phyloP scores from a whole-genome alignment of 345 rosid genomes.

The Brassica cretica region DNA sequence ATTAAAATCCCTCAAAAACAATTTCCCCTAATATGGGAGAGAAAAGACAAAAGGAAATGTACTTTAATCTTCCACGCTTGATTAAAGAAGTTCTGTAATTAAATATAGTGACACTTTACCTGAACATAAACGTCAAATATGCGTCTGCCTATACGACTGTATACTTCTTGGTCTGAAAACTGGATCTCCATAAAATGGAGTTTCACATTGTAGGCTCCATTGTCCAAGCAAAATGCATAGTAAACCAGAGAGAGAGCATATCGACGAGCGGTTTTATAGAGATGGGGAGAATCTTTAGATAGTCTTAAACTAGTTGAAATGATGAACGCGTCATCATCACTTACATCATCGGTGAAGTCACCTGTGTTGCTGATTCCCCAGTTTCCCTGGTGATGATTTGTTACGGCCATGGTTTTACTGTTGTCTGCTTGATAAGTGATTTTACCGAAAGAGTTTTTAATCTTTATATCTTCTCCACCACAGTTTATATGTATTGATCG shows the following conservation, averaged over 20 bases:
- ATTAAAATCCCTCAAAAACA: background rate
- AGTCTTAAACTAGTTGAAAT: background rate
- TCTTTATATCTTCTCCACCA: conserved; percentile 19
- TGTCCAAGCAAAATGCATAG: background rate
- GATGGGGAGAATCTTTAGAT: background rate
- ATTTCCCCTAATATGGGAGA: background rate
- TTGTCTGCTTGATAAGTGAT: conserved; percentile 14
- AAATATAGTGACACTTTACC: background rate
- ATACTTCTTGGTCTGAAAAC: background rate
- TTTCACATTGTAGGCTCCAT: conserved; percentile 5
- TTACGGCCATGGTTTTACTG: background rate
- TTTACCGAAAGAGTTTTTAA: background rate
- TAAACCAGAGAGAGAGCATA: background rate
- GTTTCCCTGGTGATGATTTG: background rate
- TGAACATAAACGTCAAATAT: background rate
- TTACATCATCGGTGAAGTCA: conserved; percentile 1
- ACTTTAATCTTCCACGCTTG: background rate
- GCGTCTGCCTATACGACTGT: background rate
- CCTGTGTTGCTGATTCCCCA: conserved; percentile 33
- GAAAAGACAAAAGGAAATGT: background rate
- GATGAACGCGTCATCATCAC: background rate
- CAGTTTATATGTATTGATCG: conserved; percentile 32
- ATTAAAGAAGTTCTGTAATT: background rate
- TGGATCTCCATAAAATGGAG: conserved; percentile 4
- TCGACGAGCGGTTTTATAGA: background rate